Evolutionary conservation across 2,329 filamentous ascomycete genomes (phyloP).

Genomic region (Fusarium sp.): DNA sequence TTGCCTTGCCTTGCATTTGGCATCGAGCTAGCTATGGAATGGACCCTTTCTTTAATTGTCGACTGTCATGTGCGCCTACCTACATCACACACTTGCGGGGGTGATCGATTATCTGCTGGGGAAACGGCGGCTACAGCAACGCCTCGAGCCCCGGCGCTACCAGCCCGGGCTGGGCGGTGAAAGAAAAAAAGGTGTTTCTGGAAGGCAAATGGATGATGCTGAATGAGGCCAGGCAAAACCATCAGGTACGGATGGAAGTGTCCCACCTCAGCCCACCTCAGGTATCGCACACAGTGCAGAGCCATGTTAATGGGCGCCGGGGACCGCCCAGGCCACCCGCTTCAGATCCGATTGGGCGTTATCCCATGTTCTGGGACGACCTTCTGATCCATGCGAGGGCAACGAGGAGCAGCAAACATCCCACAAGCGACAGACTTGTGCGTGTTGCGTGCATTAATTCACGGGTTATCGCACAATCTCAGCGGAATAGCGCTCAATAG

Average conservation of each 20-base stretch:
- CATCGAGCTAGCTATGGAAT: neutral
- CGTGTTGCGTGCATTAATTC: slow-evolving; percentile 43
- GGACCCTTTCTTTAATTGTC: slow-evolving; percentile 21
- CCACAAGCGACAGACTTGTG: slow-evolving; percentile 41
- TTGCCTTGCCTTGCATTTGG: neutral
- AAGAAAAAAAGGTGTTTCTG: slow-evolving; percentile 16
- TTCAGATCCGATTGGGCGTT: slow-evolving; percentile 41
- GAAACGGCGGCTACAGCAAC: slow-evolving; percentile 8
- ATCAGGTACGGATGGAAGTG: slow-evolving; percentile 28
- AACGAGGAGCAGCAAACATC: slow-evolving; percentile 38
- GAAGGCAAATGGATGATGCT: slow-evolving; percentile 24
- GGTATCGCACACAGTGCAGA: slow-evolving; percentile 39
- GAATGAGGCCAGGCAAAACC: slow-evolving; percentile 11
- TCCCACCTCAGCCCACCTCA: slow-evolving; percentile 31
- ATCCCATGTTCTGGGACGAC: slow-evolving; percentile 33
- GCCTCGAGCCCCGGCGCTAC: slow-evolving; percentile 8
- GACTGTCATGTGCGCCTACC: slow-evolving; percentile 27
- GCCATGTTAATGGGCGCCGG: slow-evolving; percentile 30
- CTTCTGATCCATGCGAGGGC: slow-evolving; percentile 36
- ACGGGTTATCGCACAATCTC: slow-evolving; percentile 33
- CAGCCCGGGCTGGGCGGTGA: slow-evolving; percentile 18
- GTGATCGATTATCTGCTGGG: slow-evolving; percentile 11
- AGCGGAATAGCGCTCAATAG: slow-evolving; percentile 24
- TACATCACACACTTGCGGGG: slow-evolving; percentile 21
- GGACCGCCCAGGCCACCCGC: slow-evolving; percentile 33